Conservation (phyloP, 2,329 filamentous ascomycete species). For the Magnaporthales sp. region DNA sequence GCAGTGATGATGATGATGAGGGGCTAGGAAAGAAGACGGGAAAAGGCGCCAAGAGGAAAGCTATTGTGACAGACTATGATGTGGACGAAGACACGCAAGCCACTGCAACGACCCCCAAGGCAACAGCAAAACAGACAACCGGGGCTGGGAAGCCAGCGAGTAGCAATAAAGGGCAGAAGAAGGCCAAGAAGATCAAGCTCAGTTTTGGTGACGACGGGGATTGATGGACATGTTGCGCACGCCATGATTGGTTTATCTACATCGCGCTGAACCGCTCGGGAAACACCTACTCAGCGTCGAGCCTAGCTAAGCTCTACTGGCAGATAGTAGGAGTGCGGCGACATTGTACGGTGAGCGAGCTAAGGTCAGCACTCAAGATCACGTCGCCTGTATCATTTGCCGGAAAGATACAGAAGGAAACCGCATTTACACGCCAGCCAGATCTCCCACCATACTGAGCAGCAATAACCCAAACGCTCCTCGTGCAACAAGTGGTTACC, state of each 20-base stretch:
- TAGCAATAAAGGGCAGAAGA: constrained; percentile 34
- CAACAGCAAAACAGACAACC: constrained; percentile 4
- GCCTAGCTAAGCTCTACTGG: background rate
- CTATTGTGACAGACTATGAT: constrained; percentile 13
- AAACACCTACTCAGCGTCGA: background rate
- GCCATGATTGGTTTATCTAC: background rate
- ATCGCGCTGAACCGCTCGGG: background rate
- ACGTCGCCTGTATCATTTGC: background rate
- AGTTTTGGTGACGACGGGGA: constrained; percentile 55
- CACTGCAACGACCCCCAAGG: background rate
- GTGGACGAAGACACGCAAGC: constrained; percentile 11
- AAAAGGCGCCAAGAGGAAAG: constrained; percentile 4
- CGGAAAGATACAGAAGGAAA: background rate
- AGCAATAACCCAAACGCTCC: background rate
- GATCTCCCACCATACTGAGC: background rate
- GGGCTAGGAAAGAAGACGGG: constrained; percentile 16
- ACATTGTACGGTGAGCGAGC: background rate
- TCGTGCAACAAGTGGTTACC: background rate
- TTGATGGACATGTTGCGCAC: constrained; percentile 9
- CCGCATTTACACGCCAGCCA: background rate
- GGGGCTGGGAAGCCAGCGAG: constrained; percentile 4
- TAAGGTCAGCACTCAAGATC: background rate
- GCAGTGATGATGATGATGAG: constrained; percentile 9
- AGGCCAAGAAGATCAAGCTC: constrained; percentile 56
- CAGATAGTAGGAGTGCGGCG: background rate